phyloP scores from a whole-genome alignment of 139 green algal species.

The Diplosphaera chodatii region DNA sequence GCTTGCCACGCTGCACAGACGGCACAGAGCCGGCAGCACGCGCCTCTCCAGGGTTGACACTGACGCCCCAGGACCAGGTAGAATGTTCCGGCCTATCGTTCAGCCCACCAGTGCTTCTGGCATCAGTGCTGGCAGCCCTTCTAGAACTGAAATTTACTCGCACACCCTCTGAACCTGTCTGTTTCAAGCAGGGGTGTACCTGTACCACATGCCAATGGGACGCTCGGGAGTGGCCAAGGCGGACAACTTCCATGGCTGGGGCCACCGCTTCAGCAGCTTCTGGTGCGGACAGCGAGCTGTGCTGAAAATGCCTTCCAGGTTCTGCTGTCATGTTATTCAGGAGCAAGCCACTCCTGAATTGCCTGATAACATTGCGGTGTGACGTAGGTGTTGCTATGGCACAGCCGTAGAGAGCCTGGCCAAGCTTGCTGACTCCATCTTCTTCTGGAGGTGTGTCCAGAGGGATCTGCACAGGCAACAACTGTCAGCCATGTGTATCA shows the following conservation, averaged over 20 bases:
- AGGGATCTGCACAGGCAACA: no score
- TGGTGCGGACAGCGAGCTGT: constrained; percentile 30
- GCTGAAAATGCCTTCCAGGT: no score
- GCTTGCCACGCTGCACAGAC: background rate
- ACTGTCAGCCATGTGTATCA: no score
- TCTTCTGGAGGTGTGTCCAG: constrained; percentile 32
- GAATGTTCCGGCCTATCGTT: no score
- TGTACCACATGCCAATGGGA: background rate
- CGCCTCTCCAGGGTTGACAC: background rate
- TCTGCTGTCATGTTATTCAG: no score
- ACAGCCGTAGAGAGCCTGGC: constrained; percentile 50
- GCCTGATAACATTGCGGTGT: no score
- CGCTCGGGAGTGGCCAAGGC: constrained; percentile 21
- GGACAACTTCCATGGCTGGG: constrained; percentile 33
- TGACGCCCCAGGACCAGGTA: background rate
- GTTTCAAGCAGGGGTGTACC: constrained; percentile 1
- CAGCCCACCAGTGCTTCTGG: no score
- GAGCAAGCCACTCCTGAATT: no score
- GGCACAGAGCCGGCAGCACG: no score
- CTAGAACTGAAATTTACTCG: no score
- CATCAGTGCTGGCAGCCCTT: no score
- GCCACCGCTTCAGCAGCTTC: constrained; percentile 43
- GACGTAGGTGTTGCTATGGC: constrained; percentile 65
- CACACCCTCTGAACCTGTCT: no score
- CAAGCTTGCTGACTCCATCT: constrained; percentile 64